Evolutionary conservation across 2,329 filamentous ascomycete genomes (phyloP).

Genomic region (Nemania sp.): DNA sequence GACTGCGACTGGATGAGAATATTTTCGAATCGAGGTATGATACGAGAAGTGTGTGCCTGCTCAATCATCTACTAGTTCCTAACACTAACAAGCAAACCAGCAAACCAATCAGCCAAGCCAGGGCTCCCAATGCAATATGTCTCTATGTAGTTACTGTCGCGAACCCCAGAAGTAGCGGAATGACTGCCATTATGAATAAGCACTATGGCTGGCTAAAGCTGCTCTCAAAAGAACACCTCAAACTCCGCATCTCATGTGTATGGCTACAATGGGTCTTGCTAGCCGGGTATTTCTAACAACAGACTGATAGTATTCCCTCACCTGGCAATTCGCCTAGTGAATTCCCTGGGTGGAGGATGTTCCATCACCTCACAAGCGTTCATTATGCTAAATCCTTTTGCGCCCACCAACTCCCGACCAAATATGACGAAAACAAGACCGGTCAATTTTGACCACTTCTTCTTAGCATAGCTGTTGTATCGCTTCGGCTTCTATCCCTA

Average conservation of each 20-base stretch:
- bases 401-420: constrained; percentile 31
- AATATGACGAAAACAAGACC: constrained; percentile 1
- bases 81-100: constrained; percentile 15
- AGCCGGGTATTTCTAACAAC: constrained; percentile 40
- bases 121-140: constrained; percentile 31
- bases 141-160: constrained; percentile 27
- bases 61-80: constrained; percentile 3
- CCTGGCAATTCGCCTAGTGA: constrained; percentile 14
- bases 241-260: constrained; percentile 38
- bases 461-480: constrained; percentile 50
- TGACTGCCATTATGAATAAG: constrained; percentile 6
- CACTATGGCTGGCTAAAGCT: constrained; percentile 11
- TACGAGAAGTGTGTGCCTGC: constrained; percentile 9
- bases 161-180: constrained; percentile 20
- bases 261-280: constrained; percentile 34
- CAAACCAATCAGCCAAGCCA: constrained; percentile 20
- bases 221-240: constrained; percentile 26
- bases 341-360: constrained; percentile 1
- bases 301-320: constrained; percentile 20
- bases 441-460: constrained; percentile 25
- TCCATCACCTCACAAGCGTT: constrained; percentile 8
- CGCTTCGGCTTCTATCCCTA: constrained; percentile 59
- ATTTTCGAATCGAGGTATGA: constrained; percentile 11
- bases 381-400: constrained; percentile 24
- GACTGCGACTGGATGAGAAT: background rate